Percentiles rank a stretch among this genome's conserved stretches.
Conservation (phyloP, 225 moss, liverwort and hornwort genomes). For the Climacium dendroides region DNA sequence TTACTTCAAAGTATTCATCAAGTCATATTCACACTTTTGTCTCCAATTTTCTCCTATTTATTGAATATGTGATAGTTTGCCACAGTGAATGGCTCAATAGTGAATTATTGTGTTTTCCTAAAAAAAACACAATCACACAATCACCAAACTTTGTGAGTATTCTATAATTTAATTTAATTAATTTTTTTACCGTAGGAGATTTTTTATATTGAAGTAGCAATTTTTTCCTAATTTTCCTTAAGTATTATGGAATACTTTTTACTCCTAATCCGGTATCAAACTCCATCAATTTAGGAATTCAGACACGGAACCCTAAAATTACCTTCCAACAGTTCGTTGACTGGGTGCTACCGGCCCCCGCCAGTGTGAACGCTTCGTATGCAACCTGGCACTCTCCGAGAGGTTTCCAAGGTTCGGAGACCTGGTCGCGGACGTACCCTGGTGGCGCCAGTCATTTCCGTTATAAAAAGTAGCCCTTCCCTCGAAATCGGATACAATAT, state of each 20-base stretch:
- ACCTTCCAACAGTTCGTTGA: too few species aligned
- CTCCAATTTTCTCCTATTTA: too few species aligned
- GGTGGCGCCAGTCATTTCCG: not conserved
- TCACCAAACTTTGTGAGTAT: not conserved
- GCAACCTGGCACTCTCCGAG: not conserved
- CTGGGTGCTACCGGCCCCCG: not conserved
- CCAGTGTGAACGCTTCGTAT: not conserved
- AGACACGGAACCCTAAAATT: not conserved
- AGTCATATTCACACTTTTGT: not conserved
- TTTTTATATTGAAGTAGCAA: too few species aligned
- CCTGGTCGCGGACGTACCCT: not conserved
- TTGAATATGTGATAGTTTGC: not conserved
- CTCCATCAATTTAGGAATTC: not conserved
- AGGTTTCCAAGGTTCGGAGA: not conserved
- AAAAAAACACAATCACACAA: fast-evolving
- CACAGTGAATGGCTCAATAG: fast-evolving
- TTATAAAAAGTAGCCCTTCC: not conserved
- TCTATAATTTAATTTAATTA: too few species aligned
- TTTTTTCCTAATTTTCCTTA: not conserved
- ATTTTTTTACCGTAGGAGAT: not conserved
- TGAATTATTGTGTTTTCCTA: too few species aligned
- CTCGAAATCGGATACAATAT: not conserved
- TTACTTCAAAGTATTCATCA: not conserved
- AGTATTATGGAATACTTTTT: not conserved
- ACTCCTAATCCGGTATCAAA: not conserved